Percentiles rank a stretch among this genome's conserved stretches.
Conservation (phyloP, 306 rosid genomes). For the Bauhinia variegata region DNA sequence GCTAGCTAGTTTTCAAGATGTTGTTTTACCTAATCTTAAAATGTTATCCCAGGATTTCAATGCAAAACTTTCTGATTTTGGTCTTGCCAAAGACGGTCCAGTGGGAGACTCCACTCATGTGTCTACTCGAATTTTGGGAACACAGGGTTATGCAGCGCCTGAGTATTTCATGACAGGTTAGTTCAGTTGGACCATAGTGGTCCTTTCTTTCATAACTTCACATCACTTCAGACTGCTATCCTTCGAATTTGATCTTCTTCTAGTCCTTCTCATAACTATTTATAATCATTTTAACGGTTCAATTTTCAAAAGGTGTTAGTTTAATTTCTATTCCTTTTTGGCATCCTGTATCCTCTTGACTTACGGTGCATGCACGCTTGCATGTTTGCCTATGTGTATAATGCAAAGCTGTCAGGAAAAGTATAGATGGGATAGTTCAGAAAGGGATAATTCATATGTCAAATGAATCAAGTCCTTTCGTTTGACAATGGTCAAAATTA, state of each 20-base stretch:
- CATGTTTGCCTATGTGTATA: background rate
- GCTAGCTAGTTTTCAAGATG: background rate
- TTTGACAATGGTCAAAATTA: background rate
- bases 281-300: background rate
- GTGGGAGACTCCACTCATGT: slow-evolving; percentile 61
- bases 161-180: slow-evolving; percentile 73
- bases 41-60: slow-evolving; percentile 53
- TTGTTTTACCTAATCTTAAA: background rate
- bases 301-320: background rate
- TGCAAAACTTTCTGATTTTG: slow-evolving; percentile 76
- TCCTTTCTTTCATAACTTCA: background rate
- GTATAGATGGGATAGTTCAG: background rate
- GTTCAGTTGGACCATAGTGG: slow-evolving; percentile 15
- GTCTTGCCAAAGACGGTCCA: slow-evolving; percentile 69
- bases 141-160: slow-evolving; percentile 70
- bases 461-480: background rate
- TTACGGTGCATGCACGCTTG: background rate
- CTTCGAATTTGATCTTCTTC: no score
- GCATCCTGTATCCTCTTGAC: background rate
- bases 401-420: background rate
- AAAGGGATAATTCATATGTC: background rate
- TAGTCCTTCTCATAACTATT: background rate
- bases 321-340: background rate
- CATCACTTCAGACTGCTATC: background rate
- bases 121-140: slow-evolving; percentile 65